Conservation (phyloP, 2,329 filamentous ascomycete genomes). For the Endocalyx cinctus region DNA sequence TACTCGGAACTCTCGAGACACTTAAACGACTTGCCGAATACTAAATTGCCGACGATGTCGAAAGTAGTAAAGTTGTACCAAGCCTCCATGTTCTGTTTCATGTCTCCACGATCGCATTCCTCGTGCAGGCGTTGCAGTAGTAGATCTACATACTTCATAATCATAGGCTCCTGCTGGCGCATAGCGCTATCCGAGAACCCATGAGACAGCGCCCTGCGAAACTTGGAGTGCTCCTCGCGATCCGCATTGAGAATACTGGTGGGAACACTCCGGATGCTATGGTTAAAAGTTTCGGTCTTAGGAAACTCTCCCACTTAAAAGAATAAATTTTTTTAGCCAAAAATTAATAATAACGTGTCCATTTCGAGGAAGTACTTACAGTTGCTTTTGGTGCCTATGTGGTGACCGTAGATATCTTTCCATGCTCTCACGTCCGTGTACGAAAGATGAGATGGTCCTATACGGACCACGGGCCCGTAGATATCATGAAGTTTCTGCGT, state of each 20-base stretch:
- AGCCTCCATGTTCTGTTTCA: slow-evolving; percentile 27
- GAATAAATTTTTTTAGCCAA: background rate
- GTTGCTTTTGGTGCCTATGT: slow-evolving; percentile 15
- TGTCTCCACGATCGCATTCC: slow-evolving; percentile 16
- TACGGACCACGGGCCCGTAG: slow-evolving; percentile 17
- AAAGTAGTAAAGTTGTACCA: slow-evolving; percentile 34
- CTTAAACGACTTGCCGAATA: slow-evolving; percentile 39
- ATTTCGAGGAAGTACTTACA: slow-evolving; percentile 4
- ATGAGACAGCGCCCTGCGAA: slow-evolving; percentile 25
- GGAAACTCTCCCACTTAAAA: slow-evolving; percentile 16
- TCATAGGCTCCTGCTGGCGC: slow-evolving; percentile 24
- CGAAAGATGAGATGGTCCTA: slow-evolving; percentile 23
- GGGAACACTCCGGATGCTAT: slow-evolving; percentile 13
- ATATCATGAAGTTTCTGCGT: slow-evolving; percentile 19
- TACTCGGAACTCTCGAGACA: slow-evolving; percentile 27
- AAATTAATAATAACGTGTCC: too few relatives aligned
- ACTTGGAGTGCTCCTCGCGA: slow-evolving; percentile 21
- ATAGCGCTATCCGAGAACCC: slow-evolving; percentile 25
- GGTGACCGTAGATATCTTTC: slow-evolving; percentile 31
- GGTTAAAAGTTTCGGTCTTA: slow-evolving; percentile 14
- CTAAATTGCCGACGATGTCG: slow-evolving; percentile 23
- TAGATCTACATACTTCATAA: slow-evolving; percentile 36
- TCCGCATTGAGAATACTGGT: slow-evolving; percentile 24
- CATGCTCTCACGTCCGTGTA: slow-evolving; percentile 25
- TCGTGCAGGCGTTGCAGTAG: slow-evolving; percentile 34